These are phyloP conservation scores for Dioscorea dumetorum DNA, from an alignment of 106 monocot species.

Conservation along the genomic window DNA sequence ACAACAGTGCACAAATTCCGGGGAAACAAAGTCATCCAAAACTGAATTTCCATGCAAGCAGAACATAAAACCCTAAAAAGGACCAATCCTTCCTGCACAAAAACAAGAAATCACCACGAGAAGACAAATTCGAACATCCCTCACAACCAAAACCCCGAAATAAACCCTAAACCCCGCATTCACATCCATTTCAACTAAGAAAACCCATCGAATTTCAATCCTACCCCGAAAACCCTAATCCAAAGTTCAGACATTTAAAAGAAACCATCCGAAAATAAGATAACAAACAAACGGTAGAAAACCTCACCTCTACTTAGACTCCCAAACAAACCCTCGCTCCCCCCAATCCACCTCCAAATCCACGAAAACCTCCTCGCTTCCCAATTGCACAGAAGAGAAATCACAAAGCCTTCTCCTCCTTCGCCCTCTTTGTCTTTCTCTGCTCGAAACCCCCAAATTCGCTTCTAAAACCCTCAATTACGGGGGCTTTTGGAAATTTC, in stretches of 20 bases:
- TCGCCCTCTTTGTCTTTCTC: constrained; percentile 7
- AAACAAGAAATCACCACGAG: not conserved
- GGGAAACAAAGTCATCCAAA: not conserved
- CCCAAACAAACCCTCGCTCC: constrained; percentile 13
- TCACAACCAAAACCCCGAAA: not conserved
- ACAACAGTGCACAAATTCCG: not conserved
- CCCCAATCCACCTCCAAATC: not conserved
- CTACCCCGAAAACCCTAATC: not conserved
- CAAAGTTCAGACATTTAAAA: not conserved
- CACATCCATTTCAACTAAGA: not conserved
- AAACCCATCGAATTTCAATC: not conserved
- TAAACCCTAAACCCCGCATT: not conserved
- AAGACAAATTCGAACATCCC: not conserved
- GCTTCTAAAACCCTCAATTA: constrained; percentile 46
- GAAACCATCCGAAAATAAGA: not conserved
- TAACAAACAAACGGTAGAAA: not conserved
- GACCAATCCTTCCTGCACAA: not conserved
- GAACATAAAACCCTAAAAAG: not conserved
- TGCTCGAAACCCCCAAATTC: constrained; percentile 11
- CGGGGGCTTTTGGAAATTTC: constrained; percentile 10
- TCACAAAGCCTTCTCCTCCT: not conserved
- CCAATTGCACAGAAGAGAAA: not conserved
- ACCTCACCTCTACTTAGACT: constrained; percentile 4
- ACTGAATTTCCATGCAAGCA: not conserved
- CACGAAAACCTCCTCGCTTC: not conserved